These are phyloP conservation scores for Paramecium sonneborni DNA, from an alignment of 73 alveolate species.

Conservation along the genomic window DNA sequence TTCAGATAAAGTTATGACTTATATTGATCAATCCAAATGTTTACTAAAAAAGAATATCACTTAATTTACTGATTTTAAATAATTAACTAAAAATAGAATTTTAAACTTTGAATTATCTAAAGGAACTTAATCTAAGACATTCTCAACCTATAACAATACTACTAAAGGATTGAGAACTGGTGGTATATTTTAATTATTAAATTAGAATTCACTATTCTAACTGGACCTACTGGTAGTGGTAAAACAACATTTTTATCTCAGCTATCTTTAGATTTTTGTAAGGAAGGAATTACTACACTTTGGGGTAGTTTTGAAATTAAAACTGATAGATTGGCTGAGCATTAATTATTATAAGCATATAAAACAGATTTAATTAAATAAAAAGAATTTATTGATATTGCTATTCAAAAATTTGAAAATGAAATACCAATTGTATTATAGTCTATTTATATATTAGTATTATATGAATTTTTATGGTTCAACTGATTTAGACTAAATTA, in stretches of 20 bases:
- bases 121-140: conserved; percentile 51
- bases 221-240: conserved; percentile 96
- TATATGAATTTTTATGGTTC: conserved; percentile 91
- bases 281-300: conserved; percentile 77
- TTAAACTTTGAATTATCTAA: not conserved
- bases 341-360: conserved; percentile 72
- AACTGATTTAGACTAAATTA: conserved; percentile 71
- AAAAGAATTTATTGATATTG: conserved; percentile 55
- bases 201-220: conserved; percentile 79
- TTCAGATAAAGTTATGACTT: not conserved
- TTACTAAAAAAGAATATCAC: conserved; percentile 25
- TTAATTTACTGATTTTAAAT: conserved; percentile 17
- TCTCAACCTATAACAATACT: conserved; percentile 55
- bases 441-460: conserved; percentile 69
- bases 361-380: conserved; percentile 64
- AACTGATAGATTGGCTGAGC: conserved; percentile 78
- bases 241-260: conserved; percentile 88
- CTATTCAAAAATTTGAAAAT: conserved; percentile 69
- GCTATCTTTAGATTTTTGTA: conserved; percentile 79
- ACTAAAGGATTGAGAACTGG: conserved; percentile 89
- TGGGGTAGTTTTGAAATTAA: conserved; percentile 95
- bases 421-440: not conserved
- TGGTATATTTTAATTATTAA: not conserved
- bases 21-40: not conserved
- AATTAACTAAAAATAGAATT: conserved; percentile 19